Evolutionary conservation across 2,329 filamentous ascomycete species (phyloP).

Genomic region (Penicillium sp.): DNA sequence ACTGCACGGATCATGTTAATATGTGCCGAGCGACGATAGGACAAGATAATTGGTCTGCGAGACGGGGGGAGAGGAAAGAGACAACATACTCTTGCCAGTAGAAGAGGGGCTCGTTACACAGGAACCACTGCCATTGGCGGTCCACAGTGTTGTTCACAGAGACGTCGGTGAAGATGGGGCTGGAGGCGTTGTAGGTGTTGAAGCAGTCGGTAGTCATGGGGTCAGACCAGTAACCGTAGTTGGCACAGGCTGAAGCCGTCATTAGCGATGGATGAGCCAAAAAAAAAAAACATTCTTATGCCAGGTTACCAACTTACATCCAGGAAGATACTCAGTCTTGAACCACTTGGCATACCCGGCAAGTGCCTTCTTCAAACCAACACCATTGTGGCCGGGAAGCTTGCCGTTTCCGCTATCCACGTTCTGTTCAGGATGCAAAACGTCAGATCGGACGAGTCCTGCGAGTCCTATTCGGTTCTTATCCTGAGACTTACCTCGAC

Average conservation of each 20-base stretch:
- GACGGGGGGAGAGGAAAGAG: background rate
- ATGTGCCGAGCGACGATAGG: no score
- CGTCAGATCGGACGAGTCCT: background rate
- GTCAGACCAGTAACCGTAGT: slow-evolving; percentile 46
- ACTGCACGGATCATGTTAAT: slow-evolving; percentile 28
- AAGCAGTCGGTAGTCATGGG: slow-evolving; percentile 46
- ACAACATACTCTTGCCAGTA: slow-evolving; percentile 49
- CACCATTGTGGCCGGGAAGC: slow-evolving; percentile 39
- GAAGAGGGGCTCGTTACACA: slow-evolving; percentile 58
- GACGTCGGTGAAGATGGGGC: slow-evolving; percentile 47
- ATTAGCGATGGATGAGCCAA: background rate
- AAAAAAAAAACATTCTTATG: background rate
- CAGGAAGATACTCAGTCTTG: slow-evolving; percentile 43
- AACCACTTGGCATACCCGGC: slow-evolving; percentile 52
- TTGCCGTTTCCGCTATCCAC: slow-evolving; percentile 24
- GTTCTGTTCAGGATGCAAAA: slow-evolving; percentile 21
- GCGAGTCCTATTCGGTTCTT: background rate
- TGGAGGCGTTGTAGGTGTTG: slow-evolving; percentile 48
- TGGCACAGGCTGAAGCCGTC: slow-evolving; percentile 37
- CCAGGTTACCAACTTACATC: slow-evolving; percentile 35
- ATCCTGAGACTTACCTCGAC: slow-evolving; percentile 38
- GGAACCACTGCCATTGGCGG: slow-evolving; percentile 56
- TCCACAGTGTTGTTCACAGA: slow-evolving; percentile 43
- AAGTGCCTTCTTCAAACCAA: slow-evolving; percentile 51
- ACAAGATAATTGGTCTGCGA: slow-evolving; percentile 26